Evolutionary conservation across 1,284 basidiomycete species (phyloP), one percentile per base, ranked within the genome.

Genomic region (Rhizopogon hawkerae): DNA sequence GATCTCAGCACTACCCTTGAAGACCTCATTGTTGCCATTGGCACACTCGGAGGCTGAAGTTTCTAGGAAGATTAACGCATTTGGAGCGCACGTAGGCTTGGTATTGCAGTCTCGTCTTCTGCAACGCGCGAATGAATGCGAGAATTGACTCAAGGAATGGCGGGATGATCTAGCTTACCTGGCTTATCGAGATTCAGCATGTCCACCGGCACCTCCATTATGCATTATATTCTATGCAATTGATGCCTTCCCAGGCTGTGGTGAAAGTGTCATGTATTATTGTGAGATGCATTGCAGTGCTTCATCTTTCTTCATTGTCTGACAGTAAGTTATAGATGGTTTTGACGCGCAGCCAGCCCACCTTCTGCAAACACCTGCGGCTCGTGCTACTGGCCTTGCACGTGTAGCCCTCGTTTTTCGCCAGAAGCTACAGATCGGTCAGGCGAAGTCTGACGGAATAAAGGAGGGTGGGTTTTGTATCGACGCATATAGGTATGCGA

Each of bases 121-220:
- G 47, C 63, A 74, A 48, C 71, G 77, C 48, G 72, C 74, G 38
- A 66, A 69, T 29, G 72, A 75, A 52, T 74, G 66, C 35, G 65
- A 70, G 43, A 84, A 89, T 59, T 90, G 88, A 87, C 67, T 90
- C 11, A 88, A 90, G 58, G 74, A 83, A 49, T 90, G 88, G 86
- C 90, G 87, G 87, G 87, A 90, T 59, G 79, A 87, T 58, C 63
- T 64, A 21, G 83, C 65, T 1, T 90, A 90, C 58, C 67, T 88
- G 48, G 73, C 76, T 3, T 90, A 88, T 60, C 73, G 87, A 41
- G 87, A 89, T 57, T 84, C 87, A 49, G 86, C 86, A 57, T 45
- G 80, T 66, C 21, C 35, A 46, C 26, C 5, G 21, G 21, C 35
- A 46, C 24, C 33, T 3, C 21, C 6, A 16, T 14, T 37, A 29